Evolutionary conservation across 202 grass and related monocot species (phyloP).

Genomic region (Carex arenaria): DNA sequence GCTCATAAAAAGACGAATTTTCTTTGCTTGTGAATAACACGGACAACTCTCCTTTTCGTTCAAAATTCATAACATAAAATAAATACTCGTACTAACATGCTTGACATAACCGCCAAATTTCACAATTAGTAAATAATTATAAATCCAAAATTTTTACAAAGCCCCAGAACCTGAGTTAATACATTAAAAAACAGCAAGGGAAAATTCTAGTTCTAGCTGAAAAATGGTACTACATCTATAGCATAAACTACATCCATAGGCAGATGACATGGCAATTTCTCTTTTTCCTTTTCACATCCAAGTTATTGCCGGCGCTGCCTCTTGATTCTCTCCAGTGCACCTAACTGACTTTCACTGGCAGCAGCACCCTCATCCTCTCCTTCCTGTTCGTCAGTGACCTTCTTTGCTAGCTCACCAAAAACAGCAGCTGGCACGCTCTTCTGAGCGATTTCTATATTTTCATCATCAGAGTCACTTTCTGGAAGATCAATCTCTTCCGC

Average conservation of each 20-base stretch:
- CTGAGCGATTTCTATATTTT: conserved; percentile 66
- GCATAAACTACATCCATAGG: neutral
- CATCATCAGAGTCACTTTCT: conserved; percentile 56
- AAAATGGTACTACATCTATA: neutral
- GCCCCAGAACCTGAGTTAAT: neutral
- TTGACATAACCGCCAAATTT: no score
- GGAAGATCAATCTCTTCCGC: conserved; percentile 88
- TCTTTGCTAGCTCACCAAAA: conserved; percentile 79
- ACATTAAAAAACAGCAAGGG: neutral
- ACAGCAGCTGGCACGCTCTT: conserved; percentile 67
- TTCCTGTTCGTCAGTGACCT: conserved; percentile 48
- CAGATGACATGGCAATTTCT: neutral
- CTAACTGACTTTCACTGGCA: conserved; percentile 50
- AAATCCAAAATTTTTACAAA: neutral
- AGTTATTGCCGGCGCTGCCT: conserved; percentile 50
- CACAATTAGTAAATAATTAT: neutral
- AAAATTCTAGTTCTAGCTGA: neutral
- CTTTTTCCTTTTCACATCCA: neutral
- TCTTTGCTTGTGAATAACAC: neutral
- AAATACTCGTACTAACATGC: neutral
- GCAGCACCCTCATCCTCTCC: conserved; percentile 24
- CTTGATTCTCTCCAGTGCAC: conserved; percentile 94
- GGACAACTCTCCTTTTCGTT: neutral
- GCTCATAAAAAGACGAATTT: no score
- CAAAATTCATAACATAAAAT: neutral